Evolutionary conservation across 202 grass and related monocot species (phyloP).

Genomic region (Cymbopogon flexuosus): DNA sequence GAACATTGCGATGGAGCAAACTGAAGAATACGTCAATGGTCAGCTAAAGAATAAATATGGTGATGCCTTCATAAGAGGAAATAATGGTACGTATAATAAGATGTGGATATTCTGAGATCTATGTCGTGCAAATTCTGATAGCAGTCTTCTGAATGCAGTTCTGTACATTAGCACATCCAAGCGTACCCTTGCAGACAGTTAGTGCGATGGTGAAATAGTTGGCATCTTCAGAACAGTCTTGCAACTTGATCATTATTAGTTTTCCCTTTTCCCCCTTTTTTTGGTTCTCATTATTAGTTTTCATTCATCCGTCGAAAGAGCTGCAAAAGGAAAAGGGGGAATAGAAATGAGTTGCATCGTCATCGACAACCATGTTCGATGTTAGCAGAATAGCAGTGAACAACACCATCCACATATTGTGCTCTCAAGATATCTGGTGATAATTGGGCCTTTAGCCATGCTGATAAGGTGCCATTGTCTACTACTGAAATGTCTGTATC

Average conservation of each 20-base stretch:
- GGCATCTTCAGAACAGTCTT: background rate
- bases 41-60: slow-evolving; percentile 81
- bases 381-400: background rate
- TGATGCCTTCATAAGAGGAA: slow-evolving; percentile 86
- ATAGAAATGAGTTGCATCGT: background rate
- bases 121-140: background rate
- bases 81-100: slow-evolving; percentile 42
- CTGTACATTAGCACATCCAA: slow-evolving; percentile 54
- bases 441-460: background rate
- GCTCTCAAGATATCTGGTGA: background rate
- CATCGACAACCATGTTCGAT: background rate
- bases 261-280: too few relatives aligned
- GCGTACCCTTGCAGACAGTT: slow-evolving; percentile 33
- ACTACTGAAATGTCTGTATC: background rate
- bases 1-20: slow-evolving; percentile 86
- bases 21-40: slow-evolving; percentile 67
- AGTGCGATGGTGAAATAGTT: background rate
- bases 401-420: background rate
- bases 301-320: background rate
- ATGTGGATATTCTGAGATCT: background rate
- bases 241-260: too few relatives aligned
- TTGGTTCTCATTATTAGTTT: background rate
- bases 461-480: background rate
- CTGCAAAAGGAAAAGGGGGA: background rate
- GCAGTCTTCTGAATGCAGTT: slow-evolving; percentile 34